phyloP scores from a whole-genome alignment of 345 rosid genomes.

The Noccaea bulbosa region DNA sequence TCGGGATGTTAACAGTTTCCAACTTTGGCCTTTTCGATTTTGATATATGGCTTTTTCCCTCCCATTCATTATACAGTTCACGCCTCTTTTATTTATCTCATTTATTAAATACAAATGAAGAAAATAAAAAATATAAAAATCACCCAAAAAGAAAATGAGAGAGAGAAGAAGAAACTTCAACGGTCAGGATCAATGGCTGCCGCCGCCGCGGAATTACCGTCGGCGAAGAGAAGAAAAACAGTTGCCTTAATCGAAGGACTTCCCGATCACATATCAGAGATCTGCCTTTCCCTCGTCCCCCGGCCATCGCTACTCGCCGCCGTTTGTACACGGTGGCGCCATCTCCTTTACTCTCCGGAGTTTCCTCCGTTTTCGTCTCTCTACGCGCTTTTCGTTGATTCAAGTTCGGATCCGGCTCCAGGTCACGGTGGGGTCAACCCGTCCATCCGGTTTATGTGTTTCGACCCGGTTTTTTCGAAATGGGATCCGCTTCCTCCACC shows the following conservation, averaged over 20 bases:
- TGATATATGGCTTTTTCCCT: conserved; percentile 40
- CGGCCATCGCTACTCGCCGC: conserved; percentile 53
- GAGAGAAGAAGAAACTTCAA: conserved; percentile 1
- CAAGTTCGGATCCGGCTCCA: conserved; percentile 20
- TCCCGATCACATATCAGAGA: conserved; percentile 55
- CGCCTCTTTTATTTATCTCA: conserved; percentile 26
- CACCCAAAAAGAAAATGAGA: background rate
- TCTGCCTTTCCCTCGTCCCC: conserved; percentile 45
- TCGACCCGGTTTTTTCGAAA: conserved; percentile 51
- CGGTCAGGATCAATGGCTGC: conserved; percentile 28
- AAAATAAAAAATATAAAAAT: background rate
- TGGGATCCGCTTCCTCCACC: conserved; percentile 55
- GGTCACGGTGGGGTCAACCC: background rate
- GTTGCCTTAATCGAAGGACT: conserved; percentile 49
- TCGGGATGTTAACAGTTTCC: conserved; percentile 42
- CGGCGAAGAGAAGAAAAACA: conserved; percentile 30
- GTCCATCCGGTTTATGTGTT: conserved; percentile 41
- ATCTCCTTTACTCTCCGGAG: conserved; percentile 53
- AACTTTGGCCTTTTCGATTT: conserved; percentile 42
- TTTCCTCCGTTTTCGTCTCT: conserved; percentile 56
- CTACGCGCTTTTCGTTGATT: conserved; percentile 46
- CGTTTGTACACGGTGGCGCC: conserved; percentile 59
- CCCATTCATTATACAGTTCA: conserved; percentile 31
- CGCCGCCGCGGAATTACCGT: conserved; percentile 18
- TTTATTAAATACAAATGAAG: conserved; percentile 1